Evolutionary conservation across 2,329 filamentous ascomycete species (phyloP).

Genomic region (Aspergillus amoenus): DNA sequence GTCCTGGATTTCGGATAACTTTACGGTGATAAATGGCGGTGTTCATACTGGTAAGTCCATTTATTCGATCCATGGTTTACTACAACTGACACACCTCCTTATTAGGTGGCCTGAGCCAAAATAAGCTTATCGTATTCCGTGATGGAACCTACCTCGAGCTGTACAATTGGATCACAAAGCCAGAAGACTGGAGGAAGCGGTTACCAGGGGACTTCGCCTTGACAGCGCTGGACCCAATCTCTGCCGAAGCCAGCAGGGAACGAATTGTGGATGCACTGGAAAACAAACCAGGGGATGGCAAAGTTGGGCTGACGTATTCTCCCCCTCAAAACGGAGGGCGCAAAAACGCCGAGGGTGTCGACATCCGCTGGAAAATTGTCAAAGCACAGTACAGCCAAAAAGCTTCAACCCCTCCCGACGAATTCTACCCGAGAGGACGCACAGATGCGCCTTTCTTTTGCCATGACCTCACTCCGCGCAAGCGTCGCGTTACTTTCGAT

Average conservation of each 20-base stretch:
- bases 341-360: conserved; percentile 3
- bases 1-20: conserved; percentile 11
- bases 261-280: conserved; percentile 8
- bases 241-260: conserved; percentile 9
- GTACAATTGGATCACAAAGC: conserved; percentile 12
- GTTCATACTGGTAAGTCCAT: conserved; percentile 3
- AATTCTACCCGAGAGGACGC: conserved; percentile 11
- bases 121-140: conserved; percentile 14
- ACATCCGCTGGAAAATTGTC: conserved; percentile 13
- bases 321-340: conserved; percentile 10
- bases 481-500: conserved; percentile 8
- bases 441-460: conserved; percentile 17
- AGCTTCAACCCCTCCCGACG: conserved; percentile 1
- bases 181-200: conserved; percentile 7
- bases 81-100: background rate
- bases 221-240: conserved; percentile 3
- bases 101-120: conserved; percentile 12
- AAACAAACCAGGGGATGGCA: background rate
- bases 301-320: conserved; percentile 9
- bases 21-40: conserved; percentile 15
- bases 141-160: conserved; percentile 16
- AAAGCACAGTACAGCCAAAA: conserved; percentile 1
- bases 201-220: conserved; percentile 15
- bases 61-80: background rate
- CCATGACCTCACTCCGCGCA: conserved; percentile 15